These are phyloP conservation scores for Kwoniella dejecticola DNA, from an alignment of 768 basidiomycete species.

Conservation along the genomic window DNA sequence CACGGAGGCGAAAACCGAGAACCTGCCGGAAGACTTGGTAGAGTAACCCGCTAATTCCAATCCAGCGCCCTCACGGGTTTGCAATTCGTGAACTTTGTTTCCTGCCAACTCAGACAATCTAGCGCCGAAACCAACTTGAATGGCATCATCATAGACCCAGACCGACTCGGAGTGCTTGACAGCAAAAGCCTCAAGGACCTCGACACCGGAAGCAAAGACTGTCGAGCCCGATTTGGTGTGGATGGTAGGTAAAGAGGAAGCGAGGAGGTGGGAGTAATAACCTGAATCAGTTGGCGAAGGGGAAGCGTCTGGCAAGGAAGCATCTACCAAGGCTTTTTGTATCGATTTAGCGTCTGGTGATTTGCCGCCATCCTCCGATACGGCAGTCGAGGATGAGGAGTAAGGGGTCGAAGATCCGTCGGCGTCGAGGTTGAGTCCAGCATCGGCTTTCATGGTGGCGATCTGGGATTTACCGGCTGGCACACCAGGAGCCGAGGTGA, in stretches of 20 bases:
- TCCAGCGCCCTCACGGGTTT: constrained; percentile 48
- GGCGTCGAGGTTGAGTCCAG: constrained; percentile 35
- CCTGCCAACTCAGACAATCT: constrained; percentile 16
- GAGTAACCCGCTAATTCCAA: constrained; percentile 56
- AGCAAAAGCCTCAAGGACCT: constrained; percentile 47
- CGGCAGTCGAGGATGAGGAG: constrained; percentile 47
- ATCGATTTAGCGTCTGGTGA: constrained; percentile 11
- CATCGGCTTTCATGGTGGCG: constrained; percentile 33
- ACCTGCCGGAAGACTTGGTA: constrained; percentile 60
- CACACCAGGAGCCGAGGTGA: constrained; percentile 46
- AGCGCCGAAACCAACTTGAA: constrained; percentile 48
- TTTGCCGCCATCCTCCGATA: constrained; percentile 41
- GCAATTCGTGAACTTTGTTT: constrained; percentile 32
- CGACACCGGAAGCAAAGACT: constrained; percentile 45
- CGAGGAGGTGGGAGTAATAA: constrained; percentile 41
- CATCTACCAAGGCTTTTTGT: constrained; percentile 30
- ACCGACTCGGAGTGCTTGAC: constrained; percentile 38
- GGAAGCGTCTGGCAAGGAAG: constrained; percentile 19
- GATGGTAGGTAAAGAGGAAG: constrained; percentile 32
- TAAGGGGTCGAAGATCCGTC: constrained; percentile 45
- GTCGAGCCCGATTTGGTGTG: constrained; percentile 37
- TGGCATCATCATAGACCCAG: constrained; percentile 54
- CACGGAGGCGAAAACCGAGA: constrained; percentile 67
- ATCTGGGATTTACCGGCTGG: constrained; percentile 35
- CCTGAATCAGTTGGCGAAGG: constrained; percentile 23